Conservation (phyloP, 2,329 filamentous ascomycete species). For the Stemphylium vesicarium region DNA sequence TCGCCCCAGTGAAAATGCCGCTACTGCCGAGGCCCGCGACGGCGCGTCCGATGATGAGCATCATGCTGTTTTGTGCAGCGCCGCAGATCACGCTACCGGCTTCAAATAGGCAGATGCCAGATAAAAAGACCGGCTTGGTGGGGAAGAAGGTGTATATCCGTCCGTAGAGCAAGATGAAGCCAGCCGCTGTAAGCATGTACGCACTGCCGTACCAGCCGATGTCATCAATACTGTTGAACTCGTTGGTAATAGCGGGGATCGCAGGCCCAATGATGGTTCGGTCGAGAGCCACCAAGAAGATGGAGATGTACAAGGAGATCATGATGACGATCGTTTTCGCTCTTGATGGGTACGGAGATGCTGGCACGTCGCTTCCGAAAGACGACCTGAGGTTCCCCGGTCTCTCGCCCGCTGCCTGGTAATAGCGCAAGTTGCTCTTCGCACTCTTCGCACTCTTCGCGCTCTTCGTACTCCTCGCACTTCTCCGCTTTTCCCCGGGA, state of each 20-base stretch:
- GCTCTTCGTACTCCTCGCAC: too few species aligned
- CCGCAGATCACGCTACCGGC: constrained; percentile 63
- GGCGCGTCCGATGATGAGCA: constrained; percentile 42
- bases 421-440: constrained; percentile 18
- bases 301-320: constrained; percentile 40
- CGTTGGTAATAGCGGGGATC: constrained; percentile 55
- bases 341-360: constrained; percentile 26
- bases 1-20: constrained; percentile 43
- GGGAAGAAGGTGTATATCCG: constrained; percentile 56
- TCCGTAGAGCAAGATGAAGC: constrained; percentile 54
- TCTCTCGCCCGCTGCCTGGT: constrained; percentile 11
- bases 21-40: constrained; percentile 40
- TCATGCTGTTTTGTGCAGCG: constrained; percentile 44
- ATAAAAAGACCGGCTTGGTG: constrained; percentile 58
- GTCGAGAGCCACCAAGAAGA: constrained; percentile 47
- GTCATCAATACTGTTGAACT: constrained; percentile 51
- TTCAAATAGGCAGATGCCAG: constrained; percentile 54
- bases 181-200: constrained; percentile 49
- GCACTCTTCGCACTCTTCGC: neutral
- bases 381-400: neutral
- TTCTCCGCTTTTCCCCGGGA: constrained; percentile 3
- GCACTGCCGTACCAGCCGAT: constrained; percentile 53
- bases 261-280: constrained; percentile 55
- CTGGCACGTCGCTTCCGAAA: neutral
- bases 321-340: constrained; percentile 39